Evolutionary conservation across 2,329 filamentous ascomycete genomes (phyloP), one percentile per base, ranked within the genome.

Genomic region (Diaporthe vexans): DNA sequence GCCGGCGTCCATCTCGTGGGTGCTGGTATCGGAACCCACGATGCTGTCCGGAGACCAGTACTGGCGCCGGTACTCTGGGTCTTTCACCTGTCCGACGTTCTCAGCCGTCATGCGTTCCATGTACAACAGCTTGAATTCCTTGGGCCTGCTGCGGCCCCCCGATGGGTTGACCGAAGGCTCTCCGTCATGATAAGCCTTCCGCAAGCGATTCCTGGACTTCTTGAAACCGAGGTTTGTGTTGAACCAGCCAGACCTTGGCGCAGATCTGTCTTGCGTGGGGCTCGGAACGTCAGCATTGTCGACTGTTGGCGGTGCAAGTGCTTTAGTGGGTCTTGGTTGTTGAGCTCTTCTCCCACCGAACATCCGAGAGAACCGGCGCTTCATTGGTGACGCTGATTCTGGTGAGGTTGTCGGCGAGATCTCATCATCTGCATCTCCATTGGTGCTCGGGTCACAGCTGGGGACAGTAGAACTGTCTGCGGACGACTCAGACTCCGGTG

Each of bases 51-150:
- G 43, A 1, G 61, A 67, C 61, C 61, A 67, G 13, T 52, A 52
- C 46, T 67, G 29, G 46, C 61, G 61, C 29, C 61, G 26, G 13
- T 51, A 67, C 19, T 15, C 19, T 46, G 61, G 43, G 13, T 37
- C 29, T 4, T 17, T 52, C 26, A 67, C 7, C 6, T 67, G 43
- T 8, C 46, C 46, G 2, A 11, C 11, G 13, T 67, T 67, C 11
- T 67, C 61, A 21, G 26, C 17, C 11, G 61, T 67, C 43, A 67
- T 67, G 21, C 29, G 61, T 40, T 24, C 61, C 61, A 67, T 67
- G 13, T 33, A 67, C 13, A 67, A 29, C 26, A 67, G 61, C 43
- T 33, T 52, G 46, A 67, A 67, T 33, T 63, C 59, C 2, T 51
- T 67, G 10, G 61, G 13, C 6, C 35, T 67, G 11, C 29, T 11